Base-by-base conservation (phyloP, 306 rosid genomes). In the Parietaria judaica region DNA sequence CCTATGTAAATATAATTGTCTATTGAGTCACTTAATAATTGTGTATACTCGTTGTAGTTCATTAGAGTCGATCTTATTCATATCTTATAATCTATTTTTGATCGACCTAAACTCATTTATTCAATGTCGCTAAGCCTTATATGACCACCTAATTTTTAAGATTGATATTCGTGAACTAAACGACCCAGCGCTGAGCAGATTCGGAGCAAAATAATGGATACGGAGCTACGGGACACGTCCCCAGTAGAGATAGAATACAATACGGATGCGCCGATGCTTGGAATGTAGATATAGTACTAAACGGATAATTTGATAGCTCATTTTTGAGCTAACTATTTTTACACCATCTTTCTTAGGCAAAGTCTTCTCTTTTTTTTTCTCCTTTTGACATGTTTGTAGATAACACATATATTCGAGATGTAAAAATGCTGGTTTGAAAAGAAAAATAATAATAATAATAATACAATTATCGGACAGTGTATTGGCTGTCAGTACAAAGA, bases 371-470 rank as follows among this genome's bases (percentile, higher is more conserved):
- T 0, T 45, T 8, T 8, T 53, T 53, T 53, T 5, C 35, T 53
- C 17, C 4, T 11, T 35, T 4, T 17, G 36, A 7, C 12, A 3
- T 55, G 7, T 35, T 11, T 56, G 14, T 43, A 43, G 54, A 62
- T 47, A 62, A 0, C 31, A 23, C 31, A 17, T 37, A 47, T 47
- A 17, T 10, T 58, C 34, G 56, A 23, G 31, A 48, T 62, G 66
- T 61, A 61, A 61, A 61, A 61, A 61, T 47, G 56, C 37, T 46
- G 56, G 54, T 47, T 34, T 35, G 55, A 46, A 36, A 56, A 56
- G 5, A 35, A 41, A n/a, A 38, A n/a, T 23, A 23, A 23, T 0
- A 23, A 0, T 0, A 23, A 23, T 0, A 23, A 23, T 23, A 23
- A 23, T 23, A 23, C 31, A 23, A 60, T 3, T n/a, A 58, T 13